Evolutionary conservation across 495 filamentous ascomycete species (phyloP).

Genomic region (Aspergillus sclerotiicarbonarius): DNA sequence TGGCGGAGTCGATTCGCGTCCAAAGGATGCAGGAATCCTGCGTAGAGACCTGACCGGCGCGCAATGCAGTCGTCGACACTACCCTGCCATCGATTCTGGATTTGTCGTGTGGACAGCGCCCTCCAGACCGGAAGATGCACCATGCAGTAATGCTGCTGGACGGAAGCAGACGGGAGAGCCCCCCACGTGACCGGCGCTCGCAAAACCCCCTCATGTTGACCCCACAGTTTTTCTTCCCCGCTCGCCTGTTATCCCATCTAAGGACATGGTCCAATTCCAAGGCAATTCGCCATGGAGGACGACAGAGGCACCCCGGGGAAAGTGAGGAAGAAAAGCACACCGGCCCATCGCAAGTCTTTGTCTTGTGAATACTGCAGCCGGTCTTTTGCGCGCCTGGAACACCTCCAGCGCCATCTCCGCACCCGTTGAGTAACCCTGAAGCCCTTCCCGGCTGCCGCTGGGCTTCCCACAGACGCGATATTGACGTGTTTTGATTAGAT

Average conservation of each 20-base stretch:
- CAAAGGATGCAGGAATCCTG: not conserved
- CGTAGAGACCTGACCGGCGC: not conserved
- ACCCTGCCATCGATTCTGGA: not conserved
- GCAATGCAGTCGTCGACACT: not conserved
- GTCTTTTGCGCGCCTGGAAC: constrained; percentile 51
- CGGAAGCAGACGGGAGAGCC: not conserved
- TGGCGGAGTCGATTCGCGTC: constrained; percentile 5
- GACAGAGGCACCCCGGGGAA: constrained; percentile 40
- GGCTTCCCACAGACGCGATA: constrained; percentile 3
- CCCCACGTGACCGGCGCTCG: constrained; percentile 35
- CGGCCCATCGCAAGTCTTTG: constrained; percentile 45
- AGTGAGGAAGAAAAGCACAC: constrained; percentile 42
- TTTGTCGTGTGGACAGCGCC: not conserved
- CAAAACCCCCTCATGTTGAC: constrained; percentile 33
- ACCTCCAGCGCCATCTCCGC: constrained; percentile 55
- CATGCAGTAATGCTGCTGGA: not conserved
- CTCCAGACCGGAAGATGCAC: no score
- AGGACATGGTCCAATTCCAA: constrained; percentile 27
- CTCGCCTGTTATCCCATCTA: constrained; percentile 22
- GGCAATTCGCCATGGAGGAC: constrained; percentile 43
- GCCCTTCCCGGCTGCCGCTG: constrained; percentile 13
- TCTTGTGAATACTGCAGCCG: constrained; percentile 51
- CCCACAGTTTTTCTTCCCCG: constrained; percentile 44
- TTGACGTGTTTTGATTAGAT: constrained; percentile 35
- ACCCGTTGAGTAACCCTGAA: constrained; percentile 50